Conservation (phyloP, 768 basidiomycete genomes). For the Naganishia onofrii region DNA sequence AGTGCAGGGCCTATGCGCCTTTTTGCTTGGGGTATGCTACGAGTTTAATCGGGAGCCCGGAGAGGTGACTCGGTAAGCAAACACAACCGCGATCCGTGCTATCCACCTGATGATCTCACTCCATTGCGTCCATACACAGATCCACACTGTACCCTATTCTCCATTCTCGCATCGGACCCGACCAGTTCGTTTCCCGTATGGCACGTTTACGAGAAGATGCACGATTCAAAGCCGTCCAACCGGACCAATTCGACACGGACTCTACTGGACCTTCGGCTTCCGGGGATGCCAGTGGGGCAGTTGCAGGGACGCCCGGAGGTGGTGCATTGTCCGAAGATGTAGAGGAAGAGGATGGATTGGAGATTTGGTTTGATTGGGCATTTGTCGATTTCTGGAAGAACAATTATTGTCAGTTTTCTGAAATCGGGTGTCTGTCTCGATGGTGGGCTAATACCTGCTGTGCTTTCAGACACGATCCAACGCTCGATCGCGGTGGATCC, state of each 20-base stretch:
- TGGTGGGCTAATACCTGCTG: not conserved
- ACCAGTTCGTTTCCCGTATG: slow-evolving; percentile 82
- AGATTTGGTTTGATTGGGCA: slow-evolving; percentile 97
- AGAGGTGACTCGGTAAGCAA: slow-evolving; percentile 78
- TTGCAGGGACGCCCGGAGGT: not conserved
- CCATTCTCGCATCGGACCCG: slow-evolving; percentile 76
- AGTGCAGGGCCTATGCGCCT: slow-evolving; percentile 84
- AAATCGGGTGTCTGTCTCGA: not conserved
- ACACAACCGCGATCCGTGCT: too few relatives aligned
- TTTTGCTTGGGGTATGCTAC: slow-evolving; percentile 89
- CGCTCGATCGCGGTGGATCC: slow-evolving; percentile 54
- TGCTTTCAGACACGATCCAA: slow-evolving; percentile 53
- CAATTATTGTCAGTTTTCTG: slow-evolving; percentile 72
- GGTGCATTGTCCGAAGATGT: slow-evolving; percentile 44
- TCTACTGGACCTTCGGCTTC: slow-evolving; percentile 23
- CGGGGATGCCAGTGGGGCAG: slow-evolving; percentile 33
- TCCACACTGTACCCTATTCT: slow-evolving; percentile 84
- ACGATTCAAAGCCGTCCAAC: slow-evolving; percentile 82
- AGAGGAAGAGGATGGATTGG: slow-evolving; percentile 63
- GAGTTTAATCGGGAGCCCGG: slow-evolving; percentile 95
- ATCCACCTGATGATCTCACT: too few relatives aligned
- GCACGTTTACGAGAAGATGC: slow-evolving; percentile 84
- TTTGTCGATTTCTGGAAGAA: slow-evolving; percentile 99
- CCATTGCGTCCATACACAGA: slow-evolving; percentile 56
- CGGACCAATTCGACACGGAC: slow-evolving; percentile 68